Base-by-base conservation (phyloP, 2,329 filamentous ascomycete genomes). In the Hymenotorrendiella dingleyae region DNA sequence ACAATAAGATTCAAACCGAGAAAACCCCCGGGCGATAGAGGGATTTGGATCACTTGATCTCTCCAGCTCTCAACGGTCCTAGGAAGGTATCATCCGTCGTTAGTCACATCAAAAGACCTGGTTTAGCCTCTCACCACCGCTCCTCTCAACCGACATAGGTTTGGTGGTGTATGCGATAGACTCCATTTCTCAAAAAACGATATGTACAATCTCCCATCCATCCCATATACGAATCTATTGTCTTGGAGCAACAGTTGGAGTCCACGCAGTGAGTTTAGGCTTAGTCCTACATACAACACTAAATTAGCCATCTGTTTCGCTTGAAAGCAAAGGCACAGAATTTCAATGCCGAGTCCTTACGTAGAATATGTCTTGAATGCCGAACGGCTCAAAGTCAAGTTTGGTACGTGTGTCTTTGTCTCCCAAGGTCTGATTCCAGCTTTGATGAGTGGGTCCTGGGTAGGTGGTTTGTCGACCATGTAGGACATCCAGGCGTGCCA, bases 401-500 rank as follows among this genome's bases (percentile, higher is more conserved):
- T 93, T 50, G 85, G 82, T 49, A 81, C 71, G 60, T 91, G 64
- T 17, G 83, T 74, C 43, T 74, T 72, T 46, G 81, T 73, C 64
- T 95, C 89, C 85, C 90, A 97, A 27, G 72, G 65, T 49, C 88
- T 78, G 35, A 80, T 66, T 54, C 79, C 73, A 40, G 80, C 70
- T 57, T 80, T 76, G 50, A 94, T 61, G 49, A 93, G 65, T 40
- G 81, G 70, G 64, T 98, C 93, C 60, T 84, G 67, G 27, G 73
- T 78, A 2, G 93, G 93, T 27, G 91, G 81, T 67, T 86, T 85
- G 67, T 97, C 89, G 58, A 95, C 82, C 68, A 82, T 72, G 70
- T 98, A 97, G 54, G 88, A 88, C 57, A 98, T 89, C 93, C 93
- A 98, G 22, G 86, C 88, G 70, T 97, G 93, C 93, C 93, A 98